Conservation (phyloP, 345 rosid species). For the Corchorus olitorius region DNA sequence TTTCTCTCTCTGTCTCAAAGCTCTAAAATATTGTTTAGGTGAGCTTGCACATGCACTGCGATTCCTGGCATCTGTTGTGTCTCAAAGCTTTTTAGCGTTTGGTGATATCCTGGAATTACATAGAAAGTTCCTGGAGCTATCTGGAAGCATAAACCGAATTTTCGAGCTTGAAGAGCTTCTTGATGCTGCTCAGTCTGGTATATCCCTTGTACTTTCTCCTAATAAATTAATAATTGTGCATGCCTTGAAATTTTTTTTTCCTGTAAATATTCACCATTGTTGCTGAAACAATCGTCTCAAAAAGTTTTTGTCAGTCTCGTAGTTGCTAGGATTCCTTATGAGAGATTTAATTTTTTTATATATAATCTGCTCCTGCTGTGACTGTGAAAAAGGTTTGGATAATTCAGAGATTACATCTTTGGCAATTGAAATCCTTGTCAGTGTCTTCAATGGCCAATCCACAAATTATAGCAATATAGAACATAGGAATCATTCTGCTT, state of each 20-base stretch:
- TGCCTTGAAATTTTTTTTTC: neutral
- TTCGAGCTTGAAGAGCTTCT: slow-evolving; percentile 97
- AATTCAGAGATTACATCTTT: neutral
- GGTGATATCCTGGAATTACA: slow-evolving; percentile 96
- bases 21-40: slow-evolving; percentile 50
- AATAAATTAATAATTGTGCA: neutral
- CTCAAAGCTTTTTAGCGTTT: slow-evolving; percentile 98
- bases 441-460: neutral
- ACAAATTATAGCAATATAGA: neutral
- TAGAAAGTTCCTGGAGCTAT: slow-evolving; percentile 88
- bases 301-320: neutral
- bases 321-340: neutral
- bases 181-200: slow-evolving; percentile 86
- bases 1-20: neutral
- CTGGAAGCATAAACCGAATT: slow-evolving; percentile 85
- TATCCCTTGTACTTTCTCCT: slow-evolving; percentile 10
- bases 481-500: neutral
- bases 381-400: neutral
- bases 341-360: neutral
- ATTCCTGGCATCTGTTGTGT: slow-evolving; percentile 94
- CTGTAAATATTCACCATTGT: neutral
- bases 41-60: slow-evolving; percentile 95
- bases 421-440: neutral
- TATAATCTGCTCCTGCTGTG: neutral
- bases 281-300: neutral